These are phyloP conservation scores for Lipomyces oligophaga DNA, from an alignment of 805 yeast genomes.

Conservation along the genomic window DNA sequence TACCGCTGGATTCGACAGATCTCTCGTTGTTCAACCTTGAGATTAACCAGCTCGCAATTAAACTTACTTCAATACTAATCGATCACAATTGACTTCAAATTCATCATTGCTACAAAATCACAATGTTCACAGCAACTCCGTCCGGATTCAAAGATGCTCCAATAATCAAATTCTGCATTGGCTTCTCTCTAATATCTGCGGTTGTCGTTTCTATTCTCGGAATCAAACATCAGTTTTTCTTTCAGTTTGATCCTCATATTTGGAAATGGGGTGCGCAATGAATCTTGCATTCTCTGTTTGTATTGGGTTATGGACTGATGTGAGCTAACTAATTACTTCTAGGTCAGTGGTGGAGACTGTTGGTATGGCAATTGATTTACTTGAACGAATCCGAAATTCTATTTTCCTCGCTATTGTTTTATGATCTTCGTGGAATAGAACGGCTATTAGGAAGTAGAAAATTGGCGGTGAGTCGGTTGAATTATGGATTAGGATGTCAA, in stretches of 20 bases:
- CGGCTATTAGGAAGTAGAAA: conserved; percentile 41
- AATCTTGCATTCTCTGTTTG: background rate
- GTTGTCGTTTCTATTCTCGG: conserved; percentile 39
- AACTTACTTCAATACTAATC: too few relatives aligned
- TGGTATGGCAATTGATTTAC: conserved; percentile 35
- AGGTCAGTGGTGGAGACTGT: conserved; percentile 40
- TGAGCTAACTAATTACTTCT: conserved; percentile 7
- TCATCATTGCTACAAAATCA: too few relatives aligned
- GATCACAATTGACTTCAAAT: too few relatives aligned
- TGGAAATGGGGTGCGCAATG: conserved; percentile 33
- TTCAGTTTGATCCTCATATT: conserved; percentile 39
- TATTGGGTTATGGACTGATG: conserved; percentile 1
- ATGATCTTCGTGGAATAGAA: conserved; percentile 42
- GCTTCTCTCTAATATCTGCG: conserved; percentile 34
- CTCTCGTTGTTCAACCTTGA: too few relatives aligned
- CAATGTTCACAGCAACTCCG: conserved; percentile 40
- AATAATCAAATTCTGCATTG: conserved; percentile 35
- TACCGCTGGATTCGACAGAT: too few relatives aligned
- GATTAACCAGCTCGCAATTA: too few relatives aligned
- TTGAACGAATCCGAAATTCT: conserved; percentile 41
- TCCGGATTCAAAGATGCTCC: conserved; percentile 41
- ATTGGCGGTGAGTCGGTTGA: conserved; percentile 33
- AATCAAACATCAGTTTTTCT: conserved; percentile 38
- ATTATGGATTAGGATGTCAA: background rate
- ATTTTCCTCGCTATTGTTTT: conserved; percentile 38